Conservation (phyloP, 805 yeast genomes). For the Candida sakaeoensis region DNA sequence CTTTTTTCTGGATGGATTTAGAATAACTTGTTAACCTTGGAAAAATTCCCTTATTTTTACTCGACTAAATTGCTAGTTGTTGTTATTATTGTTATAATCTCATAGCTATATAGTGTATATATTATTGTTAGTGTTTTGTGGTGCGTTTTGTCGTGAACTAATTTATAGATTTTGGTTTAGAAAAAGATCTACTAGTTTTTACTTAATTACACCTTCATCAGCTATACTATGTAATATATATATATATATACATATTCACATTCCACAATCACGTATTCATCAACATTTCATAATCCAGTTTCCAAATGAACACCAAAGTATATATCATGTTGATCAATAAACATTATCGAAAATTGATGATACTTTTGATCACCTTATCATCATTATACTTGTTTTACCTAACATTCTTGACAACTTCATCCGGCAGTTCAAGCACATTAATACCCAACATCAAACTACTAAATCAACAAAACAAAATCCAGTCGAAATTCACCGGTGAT, state of each 20-base stretch:
- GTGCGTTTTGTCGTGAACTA: too few relatives aligned
- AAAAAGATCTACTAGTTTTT: neutral
- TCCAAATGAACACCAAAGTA: neutral
- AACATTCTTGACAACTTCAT: neutral
- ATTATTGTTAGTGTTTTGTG: too few relatives aligned
- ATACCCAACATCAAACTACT: neutral
- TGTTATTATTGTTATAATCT: too few relatives aligned
- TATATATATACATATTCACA: neutral
- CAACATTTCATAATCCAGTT: too few relatives aligned
- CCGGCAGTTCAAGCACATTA: neutral
- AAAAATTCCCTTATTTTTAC: too few relatives aligned
- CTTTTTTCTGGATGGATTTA: too few relatives aligned
- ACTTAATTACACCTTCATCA: neutral
- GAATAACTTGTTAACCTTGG: too few relatives aligned
- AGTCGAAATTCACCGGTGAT: neutral
- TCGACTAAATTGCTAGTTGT: too few relatives aligned
- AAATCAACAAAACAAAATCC: neutral
- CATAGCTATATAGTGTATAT: too few relatives aligned
- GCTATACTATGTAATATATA: neutral
- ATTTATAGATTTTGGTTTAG: too few relatives aligned
- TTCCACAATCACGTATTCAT: neutral
- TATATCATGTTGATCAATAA: conserved; percentile 4
- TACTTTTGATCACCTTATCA: neutral
- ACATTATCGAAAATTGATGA: conserved; percentile 7
- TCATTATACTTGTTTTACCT: neutral